Evolutionary conservation across 176 grass and related monocot species (phyloP).

Genomic region (Lolium multiflorum): DNA sequence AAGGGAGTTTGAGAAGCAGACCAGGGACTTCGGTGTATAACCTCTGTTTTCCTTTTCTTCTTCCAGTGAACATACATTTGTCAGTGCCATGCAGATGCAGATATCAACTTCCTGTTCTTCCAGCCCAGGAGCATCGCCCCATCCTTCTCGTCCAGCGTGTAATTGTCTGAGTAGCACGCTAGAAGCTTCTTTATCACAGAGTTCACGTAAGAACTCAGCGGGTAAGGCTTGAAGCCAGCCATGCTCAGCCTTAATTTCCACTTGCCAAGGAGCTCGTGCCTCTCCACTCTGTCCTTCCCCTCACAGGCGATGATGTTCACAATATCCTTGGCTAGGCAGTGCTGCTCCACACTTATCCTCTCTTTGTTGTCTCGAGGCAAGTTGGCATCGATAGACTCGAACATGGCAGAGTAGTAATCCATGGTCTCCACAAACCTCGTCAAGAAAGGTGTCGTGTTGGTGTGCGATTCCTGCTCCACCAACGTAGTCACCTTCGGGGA

Average conservation of each 20-base stretch:
- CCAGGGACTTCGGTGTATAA: conserved; percentile 47
- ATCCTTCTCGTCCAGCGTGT: conserved; percentile 87
- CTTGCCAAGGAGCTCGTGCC: conserved; percentile 94
- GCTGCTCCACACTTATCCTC: conserved; percentile 93
- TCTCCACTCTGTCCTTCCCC: conserved; percentile 86
- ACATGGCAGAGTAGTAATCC: conserved; percentile 94
- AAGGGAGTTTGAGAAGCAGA: conserved; percentile 20
- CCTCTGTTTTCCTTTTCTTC: conserved; percentile 33
- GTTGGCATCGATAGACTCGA: conserved; percentile 81
- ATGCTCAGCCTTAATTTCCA: conserved; percentile 94
- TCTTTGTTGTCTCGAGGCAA: conserved; percentile 73
- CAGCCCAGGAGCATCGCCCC: conserved; percentile 86
- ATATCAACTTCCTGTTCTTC: conserved; percentile 96
- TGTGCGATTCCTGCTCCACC: conserved; percentile 98
- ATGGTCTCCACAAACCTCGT: conserved; percentile 83
- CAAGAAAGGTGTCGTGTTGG: conserved; percentile 91
- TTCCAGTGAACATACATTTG: conserved; percentile 11
- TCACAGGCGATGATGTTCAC: conserved; percentile 97
- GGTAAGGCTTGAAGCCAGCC: conserved; percentile 91
- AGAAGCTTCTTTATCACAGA: conserved; percentile 91
- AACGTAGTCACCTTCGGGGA: conserved; percentile 90
- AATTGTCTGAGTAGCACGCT: conserved; percentile 78
- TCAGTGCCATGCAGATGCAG: conserved; percentile 94
- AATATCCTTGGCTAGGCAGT: conserved; percentile 95
- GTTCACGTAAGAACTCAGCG: conserved; percentile 87